Evolutionary conservation across 2,329 filamentous ascomycete genomes (phyloP), one percentile per base, ranked within the genome.

Genomic region (Penicillium sp.): DNA sequence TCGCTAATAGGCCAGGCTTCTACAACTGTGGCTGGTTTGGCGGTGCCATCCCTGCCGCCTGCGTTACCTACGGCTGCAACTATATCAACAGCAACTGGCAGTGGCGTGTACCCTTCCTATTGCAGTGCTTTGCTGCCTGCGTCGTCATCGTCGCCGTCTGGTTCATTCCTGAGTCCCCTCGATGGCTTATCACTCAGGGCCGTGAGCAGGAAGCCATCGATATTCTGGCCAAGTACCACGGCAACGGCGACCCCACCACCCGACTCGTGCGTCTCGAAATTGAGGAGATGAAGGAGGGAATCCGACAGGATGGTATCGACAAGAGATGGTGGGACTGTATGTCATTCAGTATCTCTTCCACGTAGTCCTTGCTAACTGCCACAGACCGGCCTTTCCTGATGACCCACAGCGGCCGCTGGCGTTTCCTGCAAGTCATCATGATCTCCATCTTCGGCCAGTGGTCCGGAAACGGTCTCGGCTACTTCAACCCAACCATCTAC

Each of bases 81-180:
- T 67, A 80, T 65, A 82, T 85, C 59, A 56, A 74, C 44, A 82
- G 64, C 70, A 70, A 83, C 72, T 83, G 76, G 69, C 76, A 81
- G 6, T 90, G 88, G 86, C 79, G 87, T 2, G 88, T 90, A 62
- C 88, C 87, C 0, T 84, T 90, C 53, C 86, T 87, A 0, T 88
- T 88, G 71, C 88, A 91, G 69, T 89, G 89, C 51, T 74, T 88
- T 0, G 86, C 87, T 0, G 82, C 89, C 0, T 62, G 89, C 2
- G 59, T 85, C 1, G 80, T 90, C 1, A 77, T 90, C 58, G 65
- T 67, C 1, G 71, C 81, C 9, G 83, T 89, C 31, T 87, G 85
- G 81, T 86, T 89, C 74, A 87, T 91, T 9, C 59, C 59, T 17
- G 59, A 63, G 44, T 63, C 61, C 2, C 61, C 61, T 5, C 57